phyloP scores from a whole-genome alignment of 2,329 filamentous ascomycete species.

The Fusarium incarnatum region DNA sequence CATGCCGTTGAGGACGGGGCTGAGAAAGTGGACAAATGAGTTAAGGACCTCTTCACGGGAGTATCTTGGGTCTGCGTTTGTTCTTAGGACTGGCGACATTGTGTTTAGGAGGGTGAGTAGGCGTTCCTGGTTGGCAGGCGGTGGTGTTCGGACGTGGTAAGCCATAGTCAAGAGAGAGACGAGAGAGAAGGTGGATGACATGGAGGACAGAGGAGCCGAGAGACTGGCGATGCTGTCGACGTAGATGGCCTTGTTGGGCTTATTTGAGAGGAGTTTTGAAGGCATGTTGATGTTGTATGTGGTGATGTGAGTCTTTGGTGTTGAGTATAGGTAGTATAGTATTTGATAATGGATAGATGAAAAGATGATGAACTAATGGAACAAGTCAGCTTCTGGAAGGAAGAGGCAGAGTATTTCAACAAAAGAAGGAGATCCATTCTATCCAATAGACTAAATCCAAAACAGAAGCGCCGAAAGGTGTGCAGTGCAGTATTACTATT shows the following conservation, averaged over 20 bases:
- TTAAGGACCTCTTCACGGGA: slow-evolving; percentile 46
- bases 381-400: slow-evolving; percentile 34
- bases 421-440: slow-evolving; percentile 24
- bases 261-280: slow-evolving; percentile 41
- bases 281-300: slow-evolving; percentile 11
- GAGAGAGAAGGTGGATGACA: slow-evolving; percentile 49
- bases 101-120: slow-evolving; percentile 52
- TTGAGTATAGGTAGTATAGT: neutral
- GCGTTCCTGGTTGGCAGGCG: slow-evolving; percentile 44
- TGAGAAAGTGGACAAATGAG: slow-evolving; percentile 50
- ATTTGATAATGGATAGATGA: neutral
- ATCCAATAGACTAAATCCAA: slow-evolving; percentile 13
- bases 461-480: slow-evolving; percentile 25
- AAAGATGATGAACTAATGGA: slow-evolving; percentile 19
- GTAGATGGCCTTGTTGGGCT: slow-evolving; percentile 37
- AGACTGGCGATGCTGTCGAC: slow-evolving; percentile 48
- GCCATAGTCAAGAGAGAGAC: slow-evolving; percentile 51
- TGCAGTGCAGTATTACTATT: neutral
- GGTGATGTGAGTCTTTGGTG: slow-evolving; percentile 4
- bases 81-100: slow-evolving; percentile 43
- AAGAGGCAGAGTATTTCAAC: slow-evolving; percentile 23
- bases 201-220: slow-evolving; percentile 49
- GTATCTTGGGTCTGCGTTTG: slow-evolving; percentile 29
- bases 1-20: slow-evolving; percentile 52
- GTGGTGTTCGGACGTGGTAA: slow-evolving; percentile 48